phyloP scores from a whole-genome alignment of 2,329 filamentous ascomycete genomes.

The Ophiostoma perfectum region DNA sequence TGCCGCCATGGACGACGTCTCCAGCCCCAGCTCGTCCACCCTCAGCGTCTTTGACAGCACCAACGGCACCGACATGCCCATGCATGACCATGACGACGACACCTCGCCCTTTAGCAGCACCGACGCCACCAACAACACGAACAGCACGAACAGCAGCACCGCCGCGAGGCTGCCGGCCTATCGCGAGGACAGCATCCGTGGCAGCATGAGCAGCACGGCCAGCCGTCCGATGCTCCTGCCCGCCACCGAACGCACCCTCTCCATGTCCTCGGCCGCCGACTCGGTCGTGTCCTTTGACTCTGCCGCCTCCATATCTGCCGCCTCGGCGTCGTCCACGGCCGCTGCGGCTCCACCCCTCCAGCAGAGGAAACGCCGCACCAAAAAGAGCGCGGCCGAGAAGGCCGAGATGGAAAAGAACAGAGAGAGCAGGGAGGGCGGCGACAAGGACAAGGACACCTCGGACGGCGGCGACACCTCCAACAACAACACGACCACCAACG shows the following conservation, averaged over 20 bases:
- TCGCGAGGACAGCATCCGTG: too few species aligned
- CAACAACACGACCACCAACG: constrained; percentile 32
- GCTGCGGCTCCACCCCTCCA: constrained; percentile 13
- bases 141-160: background rate
- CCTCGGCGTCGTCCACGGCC: constrained; percentile 2
- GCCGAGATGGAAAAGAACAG: background rate
- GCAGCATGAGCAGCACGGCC: background rate
- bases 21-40: constrained; percentile 26
- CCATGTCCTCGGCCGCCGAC: constrained; percentile 13
- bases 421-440: background rate
- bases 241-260: constrained; percentile 12
- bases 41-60: constrained; percentile 26
- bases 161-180: too few species aligned
- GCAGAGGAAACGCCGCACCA: constrained; percentile 24
- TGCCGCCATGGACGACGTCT: constrained; percentile 25
- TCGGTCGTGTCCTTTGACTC: constrained; percentile 10
- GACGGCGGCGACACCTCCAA: constrained; percentile 26
- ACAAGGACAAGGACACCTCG: constrained; percentile 20
- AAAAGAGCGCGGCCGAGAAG: constrained; percentile 25
- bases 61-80: constrained; percentile 19
- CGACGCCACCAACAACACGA: background rate
- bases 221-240: constrained; percentile 16
- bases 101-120: constrained; percentile 24
- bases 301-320: constrained; percentile 13
- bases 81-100: constrained; percentile 19